A percentile compares a stretch with the other conserved stretches of the same genome.
Evolutionary conservation across 1,284 basidiomycete genomes (phyloP).

Genomic region (Butyriboletus appendiculatus): DNA sequence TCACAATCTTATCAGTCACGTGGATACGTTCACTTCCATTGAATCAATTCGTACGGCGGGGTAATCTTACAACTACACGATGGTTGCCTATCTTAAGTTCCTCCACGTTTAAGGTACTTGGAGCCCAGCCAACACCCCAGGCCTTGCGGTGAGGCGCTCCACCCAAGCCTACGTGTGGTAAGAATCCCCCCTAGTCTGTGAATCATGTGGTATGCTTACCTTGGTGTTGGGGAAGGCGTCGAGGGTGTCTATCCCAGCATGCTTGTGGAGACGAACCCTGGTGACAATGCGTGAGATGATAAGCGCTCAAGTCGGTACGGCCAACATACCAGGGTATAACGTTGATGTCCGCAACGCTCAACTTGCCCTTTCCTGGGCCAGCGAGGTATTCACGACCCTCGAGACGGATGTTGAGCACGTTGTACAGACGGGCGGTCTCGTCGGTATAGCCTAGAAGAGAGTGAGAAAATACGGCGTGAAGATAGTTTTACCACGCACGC

Average conservation of each 20-base stretch:
- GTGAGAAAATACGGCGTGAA: background rate
- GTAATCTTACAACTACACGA: conserved; percentile 4
- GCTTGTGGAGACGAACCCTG: conserved; percentile 42
- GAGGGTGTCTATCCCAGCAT: conserved; percentile 42
- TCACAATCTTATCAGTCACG: conserved; percentile 13
- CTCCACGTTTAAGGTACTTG: conserved; percentile 11
- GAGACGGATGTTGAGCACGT: conserved; percentile 53
- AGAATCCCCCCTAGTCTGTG: background rate
- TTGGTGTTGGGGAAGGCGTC: conserved; percentile 43
- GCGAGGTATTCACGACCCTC: conserved; percentile 47
- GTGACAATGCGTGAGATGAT: conserved; percentile 15
- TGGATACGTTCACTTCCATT: background rate
- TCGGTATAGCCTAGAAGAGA: conserved; percentile 44
- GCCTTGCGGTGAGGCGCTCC: conserved; percentile 25
- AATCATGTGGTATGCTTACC: conserved; percentile 17
- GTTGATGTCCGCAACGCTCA: conserved; percentile 47
- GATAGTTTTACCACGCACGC: conserved; percentile 18
- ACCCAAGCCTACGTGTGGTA: conserved; percentile 31
- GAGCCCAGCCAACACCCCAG: conserved; percentile 28
- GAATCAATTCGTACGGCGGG: background rate
- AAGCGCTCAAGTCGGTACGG: background rate
- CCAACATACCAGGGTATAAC: conserved; percentile 36
- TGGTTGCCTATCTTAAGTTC: background rate
- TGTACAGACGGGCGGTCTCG: conserved; percentile 54
- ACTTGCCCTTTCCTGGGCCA: conserved; percentile 50